Percentiles rank a stretch among this genome's conserved stretches.
Conservation (phyloP, 805 yeast genomes). For the Debaryomyces maramus region DNA sequence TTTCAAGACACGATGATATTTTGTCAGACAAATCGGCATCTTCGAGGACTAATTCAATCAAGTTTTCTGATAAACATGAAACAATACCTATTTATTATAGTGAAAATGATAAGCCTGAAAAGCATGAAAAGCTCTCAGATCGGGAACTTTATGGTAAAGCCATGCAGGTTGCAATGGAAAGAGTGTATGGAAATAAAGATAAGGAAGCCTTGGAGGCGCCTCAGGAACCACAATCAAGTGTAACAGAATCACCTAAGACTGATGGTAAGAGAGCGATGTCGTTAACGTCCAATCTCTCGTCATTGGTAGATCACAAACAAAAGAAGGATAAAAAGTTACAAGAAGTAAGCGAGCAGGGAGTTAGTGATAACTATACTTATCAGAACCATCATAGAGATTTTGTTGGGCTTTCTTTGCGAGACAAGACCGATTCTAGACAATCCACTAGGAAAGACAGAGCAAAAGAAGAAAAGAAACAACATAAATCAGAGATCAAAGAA, state of each 20-base stretch:
- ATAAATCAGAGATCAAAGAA: slow-evolving; percentile 6
- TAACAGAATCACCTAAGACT: neutral
- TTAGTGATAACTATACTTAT: slow-evolving; percentile 22
- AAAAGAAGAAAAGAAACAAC: slow-evolving; percentile 22
- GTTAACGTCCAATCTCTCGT: neutral
- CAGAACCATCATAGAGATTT: slow-evolving; percentile 35
- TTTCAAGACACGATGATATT: slow-evolving; percentile 11
- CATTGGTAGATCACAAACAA: neutral
- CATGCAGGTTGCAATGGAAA: slow-evolving; percentile 53
- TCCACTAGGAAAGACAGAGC: slow-evolving; percentile 23
- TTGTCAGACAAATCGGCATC: slow-evolving; percentile 9
- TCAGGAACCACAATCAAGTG: slow-evolving; percentile 2
- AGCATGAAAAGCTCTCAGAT: slow-evolving; percentile 24
- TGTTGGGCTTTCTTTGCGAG: slow-evolving; percentile 32
- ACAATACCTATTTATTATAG: slow-evolving; percentile 30
- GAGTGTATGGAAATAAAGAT: slow-evolving; percentile 49
- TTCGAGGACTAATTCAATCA: slow-evolving; percentile 35
- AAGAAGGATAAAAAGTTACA: neutral
- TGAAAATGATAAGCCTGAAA: neutral
- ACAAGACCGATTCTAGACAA: slow-evolving; percentile 4
- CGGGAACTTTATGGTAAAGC: slow-evolving; percentile 59
- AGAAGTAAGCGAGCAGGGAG: slow-evolving; percentile 11
- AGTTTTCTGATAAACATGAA: slow-evolving; percentile 37
- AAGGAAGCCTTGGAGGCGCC: too few species aligned
- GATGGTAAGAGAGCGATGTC: neutral